Conservation (phyloP, 2,329 filamentous ascomycete species). For the Phoma sp. region DNA sequence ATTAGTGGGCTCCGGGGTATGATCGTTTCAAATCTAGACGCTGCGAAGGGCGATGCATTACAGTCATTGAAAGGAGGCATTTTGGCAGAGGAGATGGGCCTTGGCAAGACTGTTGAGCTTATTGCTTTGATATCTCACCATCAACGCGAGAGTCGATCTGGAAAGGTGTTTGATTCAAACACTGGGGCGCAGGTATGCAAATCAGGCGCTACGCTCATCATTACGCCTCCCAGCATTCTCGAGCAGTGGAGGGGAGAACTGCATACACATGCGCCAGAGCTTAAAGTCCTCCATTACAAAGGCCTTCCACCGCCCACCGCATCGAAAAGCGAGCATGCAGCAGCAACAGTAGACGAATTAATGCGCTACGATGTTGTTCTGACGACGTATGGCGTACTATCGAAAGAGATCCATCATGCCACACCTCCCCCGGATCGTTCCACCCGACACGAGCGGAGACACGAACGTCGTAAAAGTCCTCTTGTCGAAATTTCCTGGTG, state of each 20-base stretch:
- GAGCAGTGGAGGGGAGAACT: slow-evolving; percentile 69
- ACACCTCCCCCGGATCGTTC: slow-evolving; percentile 72
- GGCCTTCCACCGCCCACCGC: slow-evolving; percentile 51
- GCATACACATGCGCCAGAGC: slow-evolving; percentile 60
- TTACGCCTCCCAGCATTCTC: slow-evolving; percentile 66
- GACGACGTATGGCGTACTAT: slow-evolving; percentile 72
- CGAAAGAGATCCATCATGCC: slow-evolving; percentile 79
- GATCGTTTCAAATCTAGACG: slow-evolving; percentile 57
- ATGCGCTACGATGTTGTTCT: slow-evolving; percentile 63
- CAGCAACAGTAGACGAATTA: slow-evolving; percentile 55
- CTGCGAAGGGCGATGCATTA: slow-evolving; percentile 49
- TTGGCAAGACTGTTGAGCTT: slow-evolving; percentile 80
- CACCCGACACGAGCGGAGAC: slow-evolving; percentile 68
- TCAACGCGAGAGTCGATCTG: slow-evolving; percentile 44
- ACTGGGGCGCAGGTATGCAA: slow-evolving; percentile 54
- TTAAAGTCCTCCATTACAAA: slow-evolving; percentile 63
- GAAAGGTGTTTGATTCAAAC: slow-evolving; percentile 47
- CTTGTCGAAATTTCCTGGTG: slow-evolving; percentile 86
- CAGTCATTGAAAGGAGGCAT: slow-evolving; percentile 64
- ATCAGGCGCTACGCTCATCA: slow-evolving; percentile 66
- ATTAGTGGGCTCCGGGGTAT: slow-evolving; percentile 69
- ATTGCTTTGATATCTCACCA: slow-evolving; percentile 73
- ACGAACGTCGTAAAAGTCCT: slow-evolving; percentile 72
- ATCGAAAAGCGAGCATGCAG: slow-evolving; percentile 41
- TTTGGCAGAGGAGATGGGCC: slow-evolving; percentile 80